Percentiles rank a stretch among this genome's conserved stretches.
These are phyloP conservation scores for Diaporthe sp. DNA, from an alignment of 2,329 filamentous ascomycete species.

Conservation along the genomic window DNA sequence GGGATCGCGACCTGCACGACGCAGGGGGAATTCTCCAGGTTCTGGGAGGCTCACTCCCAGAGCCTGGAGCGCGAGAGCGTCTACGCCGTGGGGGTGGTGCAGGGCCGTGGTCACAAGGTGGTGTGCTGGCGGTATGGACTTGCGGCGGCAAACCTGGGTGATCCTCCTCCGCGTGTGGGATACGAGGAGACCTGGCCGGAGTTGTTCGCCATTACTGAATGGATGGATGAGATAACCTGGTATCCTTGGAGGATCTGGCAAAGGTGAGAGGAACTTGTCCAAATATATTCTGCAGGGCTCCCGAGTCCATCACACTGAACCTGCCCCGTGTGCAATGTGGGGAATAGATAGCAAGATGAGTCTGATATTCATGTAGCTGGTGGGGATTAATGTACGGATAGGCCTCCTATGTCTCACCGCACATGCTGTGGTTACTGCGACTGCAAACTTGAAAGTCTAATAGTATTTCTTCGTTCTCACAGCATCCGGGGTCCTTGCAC, in stretches of 20 bases:
- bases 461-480: no score
- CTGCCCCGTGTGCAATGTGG: background rate
- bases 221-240: background rate
- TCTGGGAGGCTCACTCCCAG: constrained; percentile 2
- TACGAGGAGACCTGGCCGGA: constrained; percentile 7
- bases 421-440: background rate
- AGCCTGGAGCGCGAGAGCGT: background rate
- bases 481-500: background rate
- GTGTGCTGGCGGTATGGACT: background rate
- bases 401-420: background rate
- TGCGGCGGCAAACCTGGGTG: background rate
- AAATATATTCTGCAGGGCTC: no score
- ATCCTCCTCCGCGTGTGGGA: background rate
- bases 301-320: background rate
- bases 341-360: background rate
- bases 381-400: background rate
- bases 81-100: background rate
- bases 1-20: constrained; percentile 2
- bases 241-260: no score
- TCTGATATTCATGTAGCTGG: background rate
- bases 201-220: background rate
- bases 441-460: no score
- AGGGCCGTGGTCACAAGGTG: background rate
- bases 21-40: background rate
- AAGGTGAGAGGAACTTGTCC: background rate